These are phyloP conservation scores for Conticribra weissflogii DNA, from an alignment of 108 stramenopile genomes.

Conservation along the genomic window DNA sequence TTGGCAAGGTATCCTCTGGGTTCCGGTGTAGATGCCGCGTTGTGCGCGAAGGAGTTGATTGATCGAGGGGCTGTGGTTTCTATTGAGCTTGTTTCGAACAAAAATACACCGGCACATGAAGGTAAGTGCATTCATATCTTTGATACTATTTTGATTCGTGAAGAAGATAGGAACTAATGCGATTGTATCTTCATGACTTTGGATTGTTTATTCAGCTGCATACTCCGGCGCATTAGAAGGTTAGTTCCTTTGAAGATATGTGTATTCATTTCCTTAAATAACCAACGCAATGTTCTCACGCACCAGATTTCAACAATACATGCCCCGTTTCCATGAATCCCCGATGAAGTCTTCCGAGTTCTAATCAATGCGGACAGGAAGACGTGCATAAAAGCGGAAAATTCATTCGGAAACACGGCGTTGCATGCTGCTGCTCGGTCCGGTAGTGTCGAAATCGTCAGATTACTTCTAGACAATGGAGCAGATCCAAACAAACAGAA, in stretches of 20 bases:
- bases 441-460: slow-evolving; percentile 18
- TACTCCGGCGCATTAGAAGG: too few species aligned
- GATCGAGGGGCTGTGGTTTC: slow-evolving; percentile 16
- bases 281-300: background rate
- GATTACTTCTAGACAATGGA: slow-evolving; percentile 16
- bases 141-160: too few species aligned
- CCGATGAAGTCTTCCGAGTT: background rate
- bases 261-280: too few species aligned
- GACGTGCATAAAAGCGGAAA: slow-evolving; percentile 12
- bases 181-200: too few species aligned
- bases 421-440: slow-evolving; percentile 16
- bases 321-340: background rate
- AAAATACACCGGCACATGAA: slow-evolving; percentile 26
- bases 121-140: background rate
- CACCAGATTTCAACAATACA: background rate
- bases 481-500: slow-evolving; percentile 34
- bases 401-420: slow-evolving; percentile 33
- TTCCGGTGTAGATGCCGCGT: slow-evolving; percentile 10
- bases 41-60: slow-evolving; percentile 28
- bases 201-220: background rate
- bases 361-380: slow-evolving; percentile 21
- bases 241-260: too few species aligned
- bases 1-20: slow-evolving; percentile 5
- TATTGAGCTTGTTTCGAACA: slow-evolving; percentile 17
- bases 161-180: background rate